Base-by-base conservation (phyloP, 1,284 basidiomycete genomes). In the Pseudozyma thailandica region DNA sequence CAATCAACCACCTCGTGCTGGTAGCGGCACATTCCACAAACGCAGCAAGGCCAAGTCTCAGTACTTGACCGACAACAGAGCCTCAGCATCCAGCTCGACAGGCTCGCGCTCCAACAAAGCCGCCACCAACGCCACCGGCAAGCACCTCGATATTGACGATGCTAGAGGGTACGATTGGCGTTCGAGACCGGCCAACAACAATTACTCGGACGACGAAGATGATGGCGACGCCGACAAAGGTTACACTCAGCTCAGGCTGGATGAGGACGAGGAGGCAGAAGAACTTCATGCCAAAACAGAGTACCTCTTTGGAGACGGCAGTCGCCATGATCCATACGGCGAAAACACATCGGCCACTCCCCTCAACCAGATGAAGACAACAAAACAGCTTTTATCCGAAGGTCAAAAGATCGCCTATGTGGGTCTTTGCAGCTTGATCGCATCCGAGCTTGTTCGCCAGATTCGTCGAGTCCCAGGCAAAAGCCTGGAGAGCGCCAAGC, bases 321-420 rank as follows among this genome's bases (percentile, higher is more conserved):
- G 52, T 15, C 71, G 56, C 0, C 68, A 76, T 26, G 74, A 68
- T 27, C 70, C 73, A 16, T 57, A 72, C 42, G 69, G 56, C 25
- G 75, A 75, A 20, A 65, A 55, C 25, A 53, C 69, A 10, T 31
- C 63, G 16, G 79, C 79, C 4, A 81, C 80, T 6, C 81, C 81
- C 0, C 75, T 81, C 47, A 77, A 74, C 54, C 81, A 82, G 69
- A 72, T 82, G 60, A 77, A 77, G 42, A 80, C 80, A 27, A 82
- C 81, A 25, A 82, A 82, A 50, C 70, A 77, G 50, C 71, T 82
- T 1, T 68, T 82, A 4, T 73, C 71, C 43, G 81, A 82, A 50
- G 65, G 73, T 25, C 81, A 82, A 31, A 80, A 81, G 70, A 80
- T 82, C 26, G 81, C 81, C 8, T 82, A 82, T 42, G 81, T 82